Evolutionary conservation across 2,329 filamentous ascomycete species (phyloP).

Genomic region (Periglandula ipomoeae): DNA sequence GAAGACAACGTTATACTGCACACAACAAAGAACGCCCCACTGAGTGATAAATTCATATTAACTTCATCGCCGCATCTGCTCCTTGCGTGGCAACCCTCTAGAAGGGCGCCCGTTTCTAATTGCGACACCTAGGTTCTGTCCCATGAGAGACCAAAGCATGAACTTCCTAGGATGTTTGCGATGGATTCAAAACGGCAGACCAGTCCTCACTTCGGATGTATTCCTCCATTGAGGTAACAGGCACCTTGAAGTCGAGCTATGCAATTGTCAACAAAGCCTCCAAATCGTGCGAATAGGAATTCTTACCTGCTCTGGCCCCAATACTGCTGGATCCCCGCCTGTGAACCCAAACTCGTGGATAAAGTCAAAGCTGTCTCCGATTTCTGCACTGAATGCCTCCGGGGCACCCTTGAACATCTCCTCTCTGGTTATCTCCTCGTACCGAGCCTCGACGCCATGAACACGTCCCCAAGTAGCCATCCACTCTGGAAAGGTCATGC

Average conservation of each 20-base stretch:
- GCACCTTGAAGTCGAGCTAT: not conserved
- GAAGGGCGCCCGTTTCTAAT: no score
- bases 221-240: not conserved
- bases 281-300: not conserved
- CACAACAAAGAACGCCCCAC: no score
- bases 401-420: not conserved
- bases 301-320: not conserved
- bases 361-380: not conserved
- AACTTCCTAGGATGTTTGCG: no score
- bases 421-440: not conserved
- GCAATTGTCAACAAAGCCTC: no score
- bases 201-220: not conserved
- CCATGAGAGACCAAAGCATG: no score
- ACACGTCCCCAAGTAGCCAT: not conserved
- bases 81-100: no score
- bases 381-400: not conserved
- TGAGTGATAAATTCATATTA: no score
- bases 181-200: no score
- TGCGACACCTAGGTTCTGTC: no score
- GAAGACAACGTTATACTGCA: no score
- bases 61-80: no score
- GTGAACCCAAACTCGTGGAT: not conserved
- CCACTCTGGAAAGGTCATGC: not conserved
- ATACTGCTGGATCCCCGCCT: not conserved
- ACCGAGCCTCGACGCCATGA: not conserved